Evolutionary conservation across 768 basidiomycete genomes (phyloP).

Genomic region (Imleria badia): DNA sequence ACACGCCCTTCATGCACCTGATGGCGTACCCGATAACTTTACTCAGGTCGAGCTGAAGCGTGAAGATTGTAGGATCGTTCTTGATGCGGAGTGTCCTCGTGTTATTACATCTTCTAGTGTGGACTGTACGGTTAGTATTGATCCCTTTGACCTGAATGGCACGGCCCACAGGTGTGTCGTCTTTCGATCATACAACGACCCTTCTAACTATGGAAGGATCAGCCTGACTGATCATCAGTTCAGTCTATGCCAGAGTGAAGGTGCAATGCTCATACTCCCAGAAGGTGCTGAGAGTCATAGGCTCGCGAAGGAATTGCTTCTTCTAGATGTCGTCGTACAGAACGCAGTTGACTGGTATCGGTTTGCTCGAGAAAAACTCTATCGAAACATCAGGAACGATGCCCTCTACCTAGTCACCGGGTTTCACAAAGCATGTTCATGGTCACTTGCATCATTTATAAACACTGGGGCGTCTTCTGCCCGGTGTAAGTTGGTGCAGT

Average conservation of each 20-base stretch:
- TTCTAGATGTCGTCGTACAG: slow-evolving; percentile 15
- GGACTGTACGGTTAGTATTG: background rate
- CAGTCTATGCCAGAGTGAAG: slow-evolving; percentile 10
- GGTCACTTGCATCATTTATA: slow-evolving; percentile 25
- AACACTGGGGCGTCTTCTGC: background rate
- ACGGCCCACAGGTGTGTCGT: background rate
- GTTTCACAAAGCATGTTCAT: slow-evolving; percentile 6
- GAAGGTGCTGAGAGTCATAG: slow-evolving; percentile 21
- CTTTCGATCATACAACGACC: background rate
- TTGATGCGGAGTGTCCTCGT: background rate
- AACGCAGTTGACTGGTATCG: slow-evolving; percentile 25
- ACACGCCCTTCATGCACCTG: slow-evolving; percentile 11
- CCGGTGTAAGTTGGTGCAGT: background rate
- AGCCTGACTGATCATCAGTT: background rate
- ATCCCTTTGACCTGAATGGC: background rate
- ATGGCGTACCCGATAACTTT: slow-evolving; percentile 25
- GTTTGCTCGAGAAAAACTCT: slow-evolving; percentile 9
- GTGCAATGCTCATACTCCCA: slow-evolving; percentile 29
- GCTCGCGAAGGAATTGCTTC: slow-evolving; percentile 12
- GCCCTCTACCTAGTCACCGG: slow-evolving; percentile 25
- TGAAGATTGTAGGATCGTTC: background rate
- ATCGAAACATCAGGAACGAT: slow-evolving; percentile 9
- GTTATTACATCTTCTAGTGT: background rate
- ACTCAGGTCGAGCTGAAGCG: slow-evolving; percentile 8
- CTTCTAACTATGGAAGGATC: too few relatives aligned